Evolutionary conservation across 2,329 filamentous ascomycete species (phyloP).

Genomic region (Verticillium tricorpus): DNA sequence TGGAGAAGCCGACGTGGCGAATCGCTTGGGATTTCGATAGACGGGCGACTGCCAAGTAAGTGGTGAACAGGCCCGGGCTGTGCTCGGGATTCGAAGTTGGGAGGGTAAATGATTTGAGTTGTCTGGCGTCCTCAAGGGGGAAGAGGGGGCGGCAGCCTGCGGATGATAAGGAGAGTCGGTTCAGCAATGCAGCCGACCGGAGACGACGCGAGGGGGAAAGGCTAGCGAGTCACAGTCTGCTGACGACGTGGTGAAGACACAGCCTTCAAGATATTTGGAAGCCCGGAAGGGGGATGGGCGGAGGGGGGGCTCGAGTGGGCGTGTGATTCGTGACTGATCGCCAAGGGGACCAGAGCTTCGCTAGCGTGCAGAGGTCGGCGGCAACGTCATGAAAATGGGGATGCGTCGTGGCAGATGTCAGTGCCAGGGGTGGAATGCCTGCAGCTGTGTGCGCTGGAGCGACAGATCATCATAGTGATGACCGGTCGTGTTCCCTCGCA

Average conservation of each 20-base stretch:
- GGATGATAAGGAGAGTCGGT: not conserved
- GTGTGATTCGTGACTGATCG: not conserved
- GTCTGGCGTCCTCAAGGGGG: not conserved
- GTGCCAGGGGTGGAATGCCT: not conserved
- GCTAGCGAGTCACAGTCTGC: not conserved
- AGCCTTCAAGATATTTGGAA: not conserved
- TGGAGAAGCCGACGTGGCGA: not conserved
- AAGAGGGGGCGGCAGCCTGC: not conserved
- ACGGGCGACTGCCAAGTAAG: not conserved
- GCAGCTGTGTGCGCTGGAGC: not conserved
- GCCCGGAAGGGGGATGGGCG: not conserved
- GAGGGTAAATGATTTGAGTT: no score
- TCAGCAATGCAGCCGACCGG: not conserved
- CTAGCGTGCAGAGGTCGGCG: not conserved
- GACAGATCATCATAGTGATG: not conserved
- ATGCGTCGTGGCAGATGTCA: not conserved
- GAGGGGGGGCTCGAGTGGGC: not conserved
- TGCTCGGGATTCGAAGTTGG: not conserved
- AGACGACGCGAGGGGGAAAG: not conserved
- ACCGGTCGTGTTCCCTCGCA: not conserved
- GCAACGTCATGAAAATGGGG: not conserved
- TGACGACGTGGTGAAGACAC: not conserved
- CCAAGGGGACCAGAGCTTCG: not conserved
- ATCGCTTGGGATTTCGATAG: not conserved
- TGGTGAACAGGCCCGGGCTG: not conserved